Base-by-base conservation (phyloP, 306 rosid genomes). In the Gynostemma pentaphyllum region DNA sequence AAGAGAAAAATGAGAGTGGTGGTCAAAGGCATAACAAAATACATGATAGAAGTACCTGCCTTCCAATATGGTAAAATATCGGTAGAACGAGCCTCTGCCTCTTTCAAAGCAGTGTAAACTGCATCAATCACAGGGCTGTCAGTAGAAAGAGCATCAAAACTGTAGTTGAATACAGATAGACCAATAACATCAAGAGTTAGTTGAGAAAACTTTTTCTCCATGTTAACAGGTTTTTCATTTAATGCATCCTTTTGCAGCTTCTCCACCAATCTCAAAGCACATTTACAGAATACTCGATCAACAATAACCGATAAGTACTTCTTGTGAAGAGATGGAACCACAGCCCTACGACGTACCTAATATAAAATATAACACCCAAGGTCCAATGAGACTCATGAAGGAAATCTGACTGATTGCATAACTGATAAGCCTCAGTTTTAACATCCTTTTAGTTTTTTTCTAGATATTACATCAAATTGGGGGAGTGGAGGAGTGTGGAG, bases 61-160 rank as follows among this genome's bases (percentile, higher is more conserved):
- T 92, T 88, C 99, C 94, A 92, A 76, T 92, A 88, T 11, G 99
- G 99, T 64, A 92, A 86, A 62, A 92, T 64, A 64, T 92, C 96
- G 22, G 95, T 92, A 21, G 99, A 86, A 14, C 88, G 96, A 74
- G 91, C 95, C 78, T 92, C 96, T 5, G 96, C 96, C 83, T 88
- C 95, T 78, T 92, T 92, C 76, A 92, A 67, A 71, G 96, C 88
- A 76, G 96, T 82, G 78, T 92, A 88, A 72, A 92, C 99, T 30
- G 95, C 95, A 37, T 80, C 95, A 64, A 88, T 92, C 55, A 92
- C 88, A 39, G 96, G 99, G 79, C 94, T 84, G 68, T 92, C 90
- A 0, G 88, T 1, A 50, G 49, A 78, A 8, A 86, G 95, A 1
- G 96, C 72, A 67, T 88, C 96, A 30, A 92, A 92, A 78, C 81